Conservation (phyloP, 345 rosid genomes). For the Salix purpurea region DNA sequence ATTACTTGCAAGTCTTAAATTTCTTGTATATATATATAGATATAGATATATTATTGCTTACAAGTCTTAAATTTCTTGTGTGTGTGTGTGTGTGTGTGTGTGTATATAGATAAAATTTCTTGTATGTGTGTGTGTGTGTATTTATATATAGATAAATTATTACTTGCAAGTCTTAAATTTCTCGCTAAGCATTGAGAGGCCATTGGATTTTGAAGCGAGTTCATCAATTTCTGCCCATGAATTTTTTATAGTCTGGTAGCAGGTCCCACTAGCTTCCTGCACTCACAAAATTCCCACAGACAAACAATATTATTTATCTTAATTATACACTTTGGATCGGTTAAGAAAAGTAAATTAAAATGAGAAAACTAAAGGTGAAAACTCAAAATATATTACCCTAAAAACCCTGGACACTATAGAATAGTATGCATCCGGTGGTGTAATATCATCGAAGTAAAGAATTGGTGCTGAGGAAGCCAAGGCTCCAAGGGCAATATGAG, state of each 20-base stretch:
- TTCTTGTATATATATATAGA: conserved; percentile 1
- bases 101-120: conserved; percentile 28
- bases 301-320: not conserved
- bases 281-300: not conserved
- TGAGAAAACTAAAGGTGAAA: not conserved
- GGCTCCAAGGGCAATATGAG: conserved; percentile 52
- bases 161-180: conserved; percentile 69
- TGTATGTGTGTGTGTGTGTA: no score
- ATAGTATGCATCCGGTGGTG: conserved; percentile 27
- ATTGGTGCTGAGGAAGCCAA: conserved; percentile 54
- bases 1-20: conserved; percentile 65
- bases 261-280: conserved; percentile 56
- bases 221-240: conserved; percentile 57
- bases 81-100: no score
- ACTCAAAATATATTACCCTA: conserved; percentile 8
- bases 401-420: conserved; percentile 31
- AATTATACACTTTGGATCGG: not conserved
- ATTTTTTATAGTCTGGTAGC: conserved; percentile 41
- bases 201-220: conserved; percentile 43
- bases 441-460: conserved; percentile 42
- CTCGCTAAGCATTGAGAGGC: conserved; percentile 45
- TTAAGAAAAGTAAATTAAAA: not conserved
- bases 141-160: not conserved
- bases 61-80: conserved; percentile 56
- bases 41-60: conserved; percentile 19